Base-by-base conservation (phyloP, 2,329 filamentous ascomycete species). In the Xylariaceae sp. region DNA sequence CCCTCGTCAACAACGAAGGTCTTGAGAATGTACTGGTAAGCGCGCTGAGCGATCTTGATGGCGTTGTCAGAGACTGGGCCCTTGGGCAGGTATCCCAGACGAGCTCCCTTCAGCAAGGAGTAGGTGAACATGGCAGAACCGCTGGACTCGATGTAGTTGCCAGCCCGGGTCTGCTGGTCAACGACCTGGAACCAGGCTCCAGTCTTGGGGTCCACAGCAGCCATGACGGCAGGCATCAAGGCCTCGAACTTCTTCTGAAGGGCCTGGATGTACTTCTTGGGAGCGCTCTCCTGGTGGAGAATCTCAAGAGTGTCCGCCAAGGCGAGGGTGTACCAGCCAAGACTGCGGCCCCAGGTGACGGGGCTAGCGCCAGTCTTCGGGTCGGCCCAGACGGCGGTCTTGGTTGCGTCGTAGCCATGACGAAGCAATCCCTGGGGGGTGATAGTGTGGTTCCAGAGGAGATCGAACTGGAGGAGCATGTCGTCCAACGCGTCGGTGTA, bases 111-210 rank as follows among this genome's bases (percentile, higher is more conserved):
- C 15, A 76, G 65, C 15, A 75, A 59, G 9, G 73, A 69, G 52
- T 75, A 75, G 2, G 72, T 64, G 61, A 75, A 66, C 72, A 75
- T 73, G 35, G 73, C 72, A 1, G 64, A 72, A 17, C 64, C 71
- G 57, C 73, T 74, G 18, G 70, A 72, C 66, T 75, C 73, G 59
- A 75, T 72, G 57, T 74, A 75, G 59, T 75, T 75, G 7, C 69
- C 69, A 44, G 58, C 63, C 10, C 55, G 56, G 0, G 61, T 58
- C 5, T 65, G 62, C 56, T 64, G 59, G 56, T 70, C 68, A 13
- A 76, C 64, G n/a, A 76, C 63, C 61, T 75, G 69, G 73, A 73
- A 76, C 74, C 74, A 76, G 15, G 67, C 72, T 4, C 73, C 72
- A 1, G 72, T 72, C 15, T 47, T 47, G 51, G 63, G 54, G 51